Base-by-base conservation (phyloP, 2,329 filamentous ascomycete species). In the Alternaria sp. region DNA sequence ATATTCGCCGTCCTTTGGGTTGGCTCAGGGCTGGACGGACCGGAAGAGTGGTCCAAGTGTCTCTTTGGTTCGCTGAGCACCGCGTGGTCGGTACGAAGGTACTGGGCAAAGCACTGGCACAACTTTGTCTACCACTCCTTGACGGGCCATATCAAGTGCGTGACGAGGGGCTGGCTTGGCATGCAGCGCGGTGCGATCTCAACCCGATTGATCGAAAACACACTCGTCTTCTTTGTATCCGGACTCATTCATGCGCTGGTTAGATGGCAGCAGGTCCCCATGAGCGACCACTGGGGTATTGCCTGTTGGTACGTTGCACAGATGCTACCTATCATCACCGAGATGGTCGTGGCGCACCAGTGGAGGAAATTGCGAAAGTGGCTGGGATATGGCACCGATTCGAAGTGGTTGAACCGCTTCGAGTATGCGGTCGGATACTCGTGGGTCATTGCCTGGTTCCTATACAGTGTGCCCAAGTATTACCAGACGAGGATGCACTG, bases 71-170 rank as follows among this genome's bases (percentile, higher is more conserved):
- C 45, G 0, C 4, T 70, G 3, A 13, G 13, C 1, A 55, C 61
- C 1, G 58, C 61, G 11, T 68, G 43, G 40, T 67, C 54, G 6
- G 69, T 72, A 3, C 36, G 71, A 3, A 12, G 59, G 11, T 73
- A 70, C 21, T 73, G 71, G 71, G 59, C 64, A 2, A 49, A 54
- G 9, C 69, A 72, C 43, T 73, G 71, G 71, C 71, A 73, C 46
- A 69, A 69, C 15, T 73, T 59, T 26, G 64, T 73, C 21, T 61
- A 68, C 23, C 50, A 59, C 13, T 65, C 61, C 7, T 70, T 72
- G 46, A 40, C 47, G 2, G 63, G 61, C 10, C 69, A 72, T 26
- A 46, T 58, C 19, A 67, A 65, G 54, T 30, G 69, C n/a, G 10
- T 72, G 1, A 70, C 66, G 21, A 43, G 71, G 19, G 21, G 56